phyloP scores from a whole-genome alignment of 2,329 filamentous ascomycete genomes.

The Penicillium occitanis region DNA sequence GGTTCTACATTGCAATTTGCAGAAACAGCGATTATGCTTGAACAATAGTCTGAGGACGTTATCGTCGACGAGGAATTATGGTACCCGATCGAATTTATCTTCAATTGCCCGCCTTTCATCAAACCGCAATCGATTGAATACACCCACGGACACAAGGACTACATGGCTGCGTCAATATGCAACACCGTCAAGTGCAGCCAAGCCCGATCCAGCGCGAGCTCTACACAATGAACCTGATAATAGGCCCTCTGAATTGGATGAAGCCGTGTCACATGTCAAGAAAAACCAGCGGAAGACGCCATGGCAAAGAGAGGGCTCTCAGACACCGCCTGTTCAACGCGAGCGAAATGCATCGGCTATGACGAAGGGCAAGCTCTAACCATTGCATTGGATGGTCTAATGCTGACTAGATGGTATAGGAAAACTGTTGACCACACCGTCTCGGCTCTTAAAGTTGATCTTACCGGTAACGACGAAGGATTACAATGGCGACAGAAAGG shows the following conservation, averaged over 20 bases:
- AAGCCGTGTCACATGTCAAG: slow-evolving; percentile 15
- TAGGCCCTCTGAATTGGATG: slow-evolving; percentile 4
- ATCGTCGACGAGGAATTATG: not conserved
- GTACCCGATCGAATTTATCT: not conserved
- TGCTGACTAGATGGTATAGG: slow-evolving; percentile 47
- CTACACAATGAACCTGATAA: not conserved
- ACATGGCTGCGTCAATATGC: not conserved
- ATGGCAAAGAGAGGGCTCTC: slow-evolving; percentile 65
- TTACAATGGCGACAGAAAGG: slow-evolving; percentile 56
- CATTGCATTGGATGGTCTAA: not conserved
- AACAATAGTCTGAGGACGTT: not conserved
- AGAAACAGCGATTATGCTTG: slow-evolving; percentile 2
- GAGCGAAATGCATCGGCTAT: slow-evolving; percentile 56
- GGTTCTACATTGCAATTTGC: slow-evolving; percentile 3
- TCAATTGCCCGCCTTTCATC: not conserved
- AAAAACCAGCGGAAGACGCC: slow-evolving; percentile 58
- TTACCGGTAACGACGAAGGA: slow-evolving; percentile 68
- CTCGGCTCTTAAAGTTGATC: slow-evolving; percentile 75
- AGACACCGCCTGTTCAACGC: slow-evolving; percentile 56
- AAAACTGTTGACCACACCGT: slow-evolving; percentile 77
- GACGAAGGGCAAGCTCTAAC: slow-evolving; percentile 58
- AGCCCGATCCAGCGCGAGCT: not conserved
- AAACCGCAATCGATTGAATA: not conserved
- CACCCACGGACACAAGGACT: not conserved
- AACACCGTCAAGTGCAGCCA: not conserved